These are phyloP conservation scores for Phyllosticta capitalensis DNA, from an alignment of 2,329 filamentous ascomycete species.

Conservation along the genomic window DNA sequence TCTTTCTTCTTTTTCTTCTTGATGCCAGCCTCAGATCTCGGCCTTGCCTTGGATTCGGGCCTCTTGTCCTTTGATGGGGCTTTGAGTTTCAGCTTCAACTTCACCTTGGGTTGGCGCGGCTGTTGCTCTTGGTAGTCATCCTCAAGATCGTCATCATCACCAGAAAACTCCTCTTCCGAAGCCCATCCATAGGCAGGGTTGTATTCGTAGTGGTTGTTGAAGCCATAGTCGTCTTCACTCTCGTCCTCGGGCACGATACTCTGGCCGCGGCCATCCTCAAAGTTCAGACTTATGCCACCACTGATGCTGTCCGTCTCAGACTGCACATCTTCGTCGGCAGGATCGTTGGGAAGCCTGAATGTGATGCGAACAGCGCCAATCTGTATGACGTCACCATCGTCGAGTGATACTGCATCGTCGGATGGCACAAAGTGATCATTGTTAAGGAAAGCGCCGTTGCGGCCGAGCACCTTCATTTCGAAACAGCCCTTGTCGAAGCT, in stretches of 20 bases:
- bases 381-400: conserved; percentile 57
- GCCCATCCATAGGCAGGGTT: conserved; percentile 10
- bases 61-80: conserved; percentile 1
- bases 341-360: conserved; percentile 60
- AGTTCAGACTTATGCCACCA: conserved; percentile 63
- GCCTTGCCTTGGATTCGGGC: background rate
- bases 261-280: conserved; percentile 52
- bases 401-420: conserved; percentile 47
- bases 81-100: conserved; percentile 20
- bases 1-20: conserved; percentile 9
- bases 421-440: conserved; percentile 45
- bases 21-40: conserved; percentile 3
- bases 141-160: conserved; percentile 23
- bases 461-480: conserved; percentile 52
- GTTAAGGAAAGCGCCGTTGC: conserved; percentile 61
- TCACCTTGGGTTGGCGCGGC: conserved; percentile 13
- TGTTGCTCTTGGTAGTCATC: conserved; percentile 28
- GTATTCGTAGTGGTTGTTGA: conserved; percentile 6
- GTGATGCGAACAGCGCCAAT: conserved; percentile 61
- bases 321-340: conserved; percentile 42
- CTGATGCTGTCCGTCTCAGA: conserved; percentile 27
- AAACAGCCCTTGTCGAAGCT: conserved; percentile 55
- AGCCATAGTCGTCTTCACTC: conserved; percentile 9
- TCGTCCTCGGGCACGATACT: conserved; percentile 35
- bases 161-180: conserved; percentile 11